Evolutionary conservation across 352 stramenopile genomes (phyloP).

Genomic region (Phytophthora melonis): DNA sequence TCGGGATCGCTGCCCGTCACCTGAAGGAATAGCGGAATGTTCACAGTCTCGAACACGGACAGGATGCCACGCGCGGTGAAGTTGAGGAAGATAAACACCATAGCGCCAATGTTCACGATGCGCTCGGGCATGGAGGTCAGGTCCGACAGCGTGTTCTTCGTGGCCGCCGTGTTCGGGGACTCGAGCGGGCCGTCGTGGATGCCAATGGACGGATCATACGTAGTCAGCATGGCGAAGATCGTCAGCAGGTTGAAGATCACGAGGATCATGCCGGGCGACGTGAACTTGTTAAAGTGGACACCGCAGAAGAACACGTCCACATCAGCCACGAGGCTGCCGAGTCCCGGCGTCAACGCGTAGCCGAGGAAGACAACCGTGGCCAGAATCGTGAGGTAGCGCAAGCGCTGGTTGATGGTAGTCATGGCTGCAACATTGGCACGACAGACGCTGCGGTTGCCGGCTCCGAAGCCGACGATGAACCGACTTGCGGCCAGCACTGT

Average conservation of each 20-base stretch:
- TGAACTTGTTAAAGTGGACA: conserved; percentile 84
- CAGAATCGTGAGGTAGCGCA: conserved; percentile 81
- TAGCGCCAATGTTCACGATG: conserved; percentile 76
- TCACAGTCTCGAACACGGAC: conserved; percentile 87
- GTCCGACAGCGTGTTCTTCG: conserved; percentile 60
- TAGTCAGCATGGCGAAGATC: conserved; percentile 70
- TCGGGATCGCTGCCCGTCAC: conserved; percentile 69
- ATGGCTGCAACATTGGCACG: conserved; percentile 77
- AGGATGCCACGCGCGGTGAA: conserved; percentile 80
- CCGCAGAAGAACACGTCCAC: conserved; percentile 64
- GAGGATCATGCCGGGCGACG: conserved; percentile 70
- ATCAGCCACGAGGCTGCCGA: conserved; percentile 74
- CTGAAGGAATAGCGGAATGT: conserved; percentile 83
- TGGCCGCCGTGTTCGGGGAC: conserved; percentile 45
- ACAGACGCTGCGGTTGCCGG: conserved; percentile 82
- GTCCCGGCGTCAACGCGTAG: conserved; percentile 76
- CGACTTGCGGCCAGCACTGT: conserved; percentile 62
- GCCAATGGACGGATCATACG: conserved; percentile 62
- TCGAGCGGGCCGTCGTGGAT: conserved; percentile 71
- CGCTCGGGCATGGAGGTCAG: conserved; percentile 65
- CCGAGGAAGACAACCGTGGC: conserved; percentile 81
- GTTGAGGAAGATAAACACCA: conserved; percentile 87
- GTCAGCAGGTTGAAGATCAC: conserved; percentile 69
- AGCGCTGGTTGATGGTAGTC: conserved; percentile 74
- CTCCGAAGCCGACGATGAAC: conserved; percentile 83